These are phyloP conservation scores for Pythium aquatile DNA, from an alignment of 352 stramenopile genomes.

Conservation along the genomic window DNA sequence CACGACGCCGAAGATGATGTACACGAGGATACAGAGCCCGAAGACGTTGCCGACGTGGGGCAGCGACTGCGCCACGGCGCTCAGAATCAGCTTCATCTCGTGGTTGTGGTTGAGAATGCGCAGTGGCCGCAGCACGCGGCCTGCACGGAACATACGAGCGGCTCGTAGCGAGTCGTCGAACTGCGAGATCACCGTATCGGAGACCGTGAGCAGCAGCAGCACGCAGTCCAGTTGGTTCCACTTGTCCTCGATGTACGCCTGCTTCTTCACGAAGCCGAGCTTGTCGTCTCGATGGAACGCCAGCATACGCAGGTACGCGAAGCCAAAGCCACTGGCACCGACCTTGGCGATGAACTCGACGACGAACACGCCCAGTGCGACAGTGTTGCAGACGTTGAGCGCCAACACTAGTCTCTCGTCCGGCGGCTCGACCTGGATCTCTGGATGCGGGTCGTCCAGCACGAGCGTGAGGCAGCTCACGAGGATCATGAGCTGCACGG, in stretches of 20 bases:
- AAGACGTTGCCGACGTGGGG: slow-evolving; percentile 76
- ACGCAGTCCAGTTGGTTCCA: slow-evolving; percentile 78
- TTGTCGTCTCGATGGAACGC: slow-evolving; percentile 65
- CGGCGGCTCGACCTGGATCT: slow-evolving; percentile 49
- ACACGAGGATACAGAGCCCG: slow-evolving; percentile 67
- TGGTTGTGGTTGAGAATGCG: slow-evolving; percentile 75
- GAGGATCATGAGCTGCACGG: slow-evolving; percentile 71
- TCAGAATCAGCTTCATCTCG: slow-evolving; percentile 78
- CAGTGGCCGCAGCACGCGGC: slow-evolving; percentile 60
- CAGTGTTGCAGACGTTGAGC: slow-evolving; percentile 39
- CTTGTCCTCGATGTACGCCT: slow-evolving; percentile 73
- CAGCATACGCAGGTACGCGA: slow-evolving; percentile 55
- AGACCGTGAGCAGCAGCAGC: slow-evolving; percentile 51
- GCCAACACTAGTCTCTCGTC: slow-evolving; percentile 32
- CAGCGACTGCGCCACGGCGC: slow-evolving; percentile 62
- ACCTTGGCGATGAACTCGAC: slow-evolving; percentile 69
- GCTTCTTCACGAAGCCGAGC: slow-evolving; percentile 56
- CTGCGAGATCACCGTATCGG: slow-evolving; percentile 55
- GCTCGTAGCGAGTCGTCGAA: slow-evolving; percentile 39
- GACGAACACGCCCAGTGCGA: slow-evolving; percentile 52
- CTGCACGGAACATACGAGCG: slow-evolving; percentile 65
- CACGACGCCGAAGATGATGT: slow-evolving; percentile 75
- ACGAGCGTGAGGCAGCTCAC: slow-evolving; percentile 67
- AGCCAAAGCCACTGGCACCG: slow-evolving; percentile 48
- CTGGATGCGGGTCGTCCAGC: slow-evolving; percentile 68